Evolutionary conservation across 225 moss, liverwort and hornwort species (phyloP).

Genomic region (Straminergon stramineum): DNA sequence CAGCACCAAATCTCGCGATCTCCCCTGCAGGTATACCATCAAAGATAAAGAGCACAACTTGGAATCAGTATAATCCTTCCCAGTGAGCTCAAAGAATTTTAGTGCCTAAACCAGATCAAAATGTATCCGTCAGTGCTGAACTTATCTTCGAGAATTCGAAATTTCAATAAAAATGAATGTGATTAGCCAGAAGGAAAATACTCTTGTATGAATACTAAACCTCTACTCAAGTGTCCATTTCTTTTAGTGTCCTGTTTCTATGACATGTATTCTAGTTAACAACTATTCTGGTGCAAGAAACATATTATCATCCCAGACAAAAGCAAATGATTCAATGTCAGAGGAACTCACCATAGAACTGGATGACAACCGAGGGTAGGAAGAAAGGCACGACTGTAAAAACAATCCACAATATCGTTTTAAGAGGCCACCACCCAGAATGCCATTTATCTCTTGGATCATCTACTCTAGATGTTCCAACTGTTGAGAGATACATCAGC

Average conservation of each 20-base stretch:
- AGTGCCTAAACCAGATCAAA: background rate
- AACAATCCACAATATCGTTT: slow-evolving; percentile 56
- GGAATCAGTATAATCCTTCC: background rate
- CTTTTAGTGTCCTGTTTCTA: background rate
- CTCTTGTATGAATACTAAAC: background rate
- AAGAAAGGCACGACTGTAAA: slow-evolving; percentile 80
- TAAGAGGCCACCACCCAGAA: slow-evolving; percentile 94
- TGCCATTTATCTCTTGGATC: slow-evolving; percentile 92
- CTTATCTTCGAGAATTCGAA: background rate
- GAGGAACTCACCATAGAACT: slow-evolving; percentile 69
- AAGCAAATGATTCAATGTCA: background rate
- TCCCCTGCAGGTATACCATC: slow-evolving; percentile 37
- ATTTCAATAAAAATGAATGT: background rate
- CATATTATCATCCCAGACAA: background rate
- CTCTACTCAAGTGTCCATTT: background rate
- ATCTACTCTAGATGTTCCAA: slow-evolving; percentile 62
- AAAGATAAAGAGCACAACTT: background rate
- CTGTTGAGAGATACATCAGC: slow-evolving; percentile 93
- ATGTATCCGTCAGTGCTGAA: background rate
- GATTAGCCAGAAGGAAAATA: background rate
- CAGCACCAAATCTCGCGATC: slow-evolving; percentile 95
- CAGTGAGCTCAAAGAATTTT: background rate
- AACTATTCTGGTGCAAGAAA: background rate
- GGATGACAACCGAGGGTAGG: slow-evolving; percentile 74
- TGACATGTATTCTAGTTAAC: background rate